Evolutionary conservation across 306 rosid genomes (phyloP).

Genomic region (Quercus suber): DNA sequence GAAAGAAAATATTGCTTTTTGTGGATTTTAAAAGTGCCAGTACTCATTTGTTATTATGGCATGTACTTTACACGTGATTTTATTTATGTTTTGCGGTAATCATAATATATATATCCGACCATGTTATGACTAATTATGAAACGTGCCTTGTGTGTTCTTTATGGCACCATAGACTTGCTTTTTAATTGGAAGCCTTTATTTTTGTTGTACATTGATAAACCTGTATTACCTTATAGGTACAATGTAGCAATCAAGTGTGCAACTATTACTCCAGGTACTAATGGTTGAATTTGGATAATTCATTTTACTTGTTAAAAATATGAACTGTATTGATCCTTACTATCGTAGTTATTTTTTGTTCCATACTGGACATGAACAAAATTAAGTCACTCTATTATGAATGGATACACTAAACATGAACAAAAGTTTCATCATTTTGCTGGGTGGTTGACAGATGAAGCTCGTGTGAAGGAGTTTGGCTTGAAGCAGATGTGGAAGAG

Average conservation of each 20-base stretch:
- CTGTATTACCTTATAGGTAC: slow-evolving; percentile 49
- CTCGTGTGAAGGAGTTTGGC: slow-evolving; percentile 79
- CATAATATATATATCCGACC: not conserved
- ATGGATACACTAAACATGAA: not conserved
- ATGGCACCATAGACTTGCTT: not conserved
- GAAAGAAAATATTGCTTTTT: not conserved
- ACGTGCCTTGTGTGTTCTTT: not conserved
- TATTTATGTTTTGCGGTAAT: not conserved
- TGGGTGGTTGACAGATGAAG: slow-evolving; percentile 70
- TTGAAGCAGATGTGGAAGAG: slow-evolving; percentile 97
- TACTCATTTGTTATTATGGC: not conserved
- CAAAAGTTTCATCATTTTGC: slow-evolving; percentile 20
- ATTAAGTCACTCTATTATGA: no score
- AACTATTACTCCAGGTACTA: slow-evolving; percentile 92
- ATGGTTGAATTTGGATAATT: not conserved
- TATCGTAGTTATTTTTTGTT: not conserved
- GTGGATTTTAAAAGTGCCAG: not conserved
- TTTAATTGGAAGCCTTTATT: slow-evolving; percentile 1
- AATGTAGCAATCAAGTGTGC: slow-evolving; percentile 99
- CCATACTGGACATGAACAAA: not conserved
- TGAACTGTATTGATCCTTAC: slow-evolving; percentile 8
- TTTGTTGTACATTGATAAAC: slow-evolving; percentile 14
- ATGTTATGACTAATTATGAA: not conserved
- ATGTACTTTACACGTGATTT: not conserved
- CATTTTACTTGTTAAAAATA: slow-evolving; percentile 1